A percentile compares a stretch with the other conserved stretches of the same genome.
Conservation (phyloP, 2,329 filamentous ascomycete genomes). For the Kalaharituber pfeilii region DNA sequence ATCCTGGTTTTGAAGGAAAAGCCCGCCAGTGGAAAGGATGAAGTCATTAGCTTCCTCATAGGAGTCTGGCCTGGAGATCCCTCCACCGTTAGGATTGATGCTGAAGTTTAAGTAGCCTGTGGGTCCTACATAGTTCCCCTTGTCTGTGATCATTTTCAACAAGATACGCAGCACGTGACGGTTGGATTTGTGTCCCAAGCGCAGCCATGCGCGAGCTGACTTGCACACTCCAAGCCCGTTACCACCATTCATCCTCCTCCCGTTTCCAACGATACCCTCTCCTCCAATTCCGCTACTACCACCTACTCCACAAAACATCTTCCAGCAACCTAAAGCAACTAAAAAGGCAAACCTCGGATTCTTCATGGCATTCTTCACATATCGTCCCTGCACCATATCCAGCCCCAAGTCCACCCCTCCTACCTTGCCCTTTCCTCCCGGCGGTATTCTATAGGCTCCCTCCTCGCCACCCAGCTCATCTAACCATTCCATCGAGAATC, state of each 20-base stretch:
- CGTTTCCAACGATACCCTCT: background rate
- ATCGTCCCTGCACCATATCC: background rate
- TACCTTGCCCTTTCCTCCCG: background rate
- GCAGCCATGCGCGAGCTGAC: background rate
- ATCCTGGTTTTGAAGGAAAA: background rate
- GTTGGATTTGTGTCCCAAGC: background rate
- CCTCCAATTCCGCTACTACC: background rate
- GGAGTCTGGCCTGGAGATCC: background rate
- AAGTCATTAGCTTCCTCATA: conserved; percentile 1
- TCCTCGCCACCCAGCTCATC: background rate
- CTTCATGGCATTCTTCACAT: background rate
- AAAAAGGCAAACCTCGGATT: background rate
- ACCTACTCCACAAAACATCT: background rate
- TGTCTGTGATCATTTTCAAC: background rate
- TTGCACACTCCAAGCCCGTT: background rate
- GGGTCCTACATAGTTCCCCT: background rate
- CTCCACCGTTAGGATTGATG: background rate
- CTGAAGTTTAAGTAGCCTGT: background rate
- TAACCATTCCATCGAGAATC: background rate
- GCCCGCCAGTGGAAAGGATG: background rate
- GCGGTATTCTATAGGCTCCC: background rate
- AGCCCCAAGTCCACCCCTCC: background rate
- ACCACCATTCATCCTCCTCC: background rate
- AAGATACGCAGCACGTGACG: background rate
- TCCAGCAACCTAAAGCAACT: background rate